Percentiles rank a stretch among this genome's conserved stretches.
These are phyloP conservation scores for Penicillium pancosmium DNA, from an alignment of 495 filamentous ascomycete genomes.

Conservation along the genomic window DNA sequence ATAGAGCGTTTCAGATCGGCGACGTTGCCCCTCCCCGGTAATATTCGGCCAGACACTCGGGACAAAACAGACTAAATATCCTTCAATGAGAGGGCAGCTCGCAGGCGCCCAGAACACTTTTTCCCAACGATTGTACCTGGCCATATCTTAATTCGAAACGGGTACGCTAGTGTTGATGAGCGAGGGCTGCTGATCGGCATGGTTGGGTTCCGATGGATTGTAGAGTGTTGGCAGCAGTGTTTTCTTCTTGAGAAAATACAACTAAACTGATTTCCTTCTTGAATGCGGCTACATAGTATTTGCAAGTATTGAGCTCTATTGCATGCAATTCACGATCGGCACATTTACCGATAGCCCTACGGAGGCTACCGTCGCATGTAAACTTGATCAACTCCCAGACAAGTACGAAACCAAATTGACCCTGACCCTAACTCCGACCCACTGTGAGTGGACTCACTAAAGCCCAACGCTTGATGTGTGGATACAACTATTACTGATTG, in stretches of 20 bases:
- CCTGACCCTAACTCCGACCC: background rate
- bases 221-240: too few relatives aligned
- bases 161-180: background rate
- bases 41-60: conserved; percentile 7
- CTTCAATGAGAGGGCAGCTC: conserved; percentile 20
- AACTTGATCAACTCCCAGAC: background rate
- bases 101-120: background rate
- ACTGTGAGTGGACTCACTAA: conserved; percentile 9
- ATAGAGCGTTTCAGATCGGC: conserved; percentile 27
- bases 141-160: conserved; percentile 11
- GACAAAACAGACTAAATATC: conserved; percentile 13
- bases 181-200: background rate
- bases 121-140: background rate
- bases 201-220: background rate
- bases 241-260: too few relatives aligned
- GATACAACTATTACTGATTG: conserved; percentile 26
- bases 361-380: conserved; percentile 6
- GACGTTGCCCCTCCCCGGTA: conserved; percentile 15
- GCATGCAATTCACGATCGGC: background rate
- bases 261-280: background rate
- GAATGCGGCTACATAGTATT: background rate
- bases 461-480: conserved; percentile 11
- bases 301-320: conserved; percentile 2
- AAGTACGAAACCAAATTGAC: background rate
- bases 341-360: background rate